phyloP scores from a whole-genome alignment of 2,329 filamentous ascomycete species.

The Cadophora sp. region DNA sequence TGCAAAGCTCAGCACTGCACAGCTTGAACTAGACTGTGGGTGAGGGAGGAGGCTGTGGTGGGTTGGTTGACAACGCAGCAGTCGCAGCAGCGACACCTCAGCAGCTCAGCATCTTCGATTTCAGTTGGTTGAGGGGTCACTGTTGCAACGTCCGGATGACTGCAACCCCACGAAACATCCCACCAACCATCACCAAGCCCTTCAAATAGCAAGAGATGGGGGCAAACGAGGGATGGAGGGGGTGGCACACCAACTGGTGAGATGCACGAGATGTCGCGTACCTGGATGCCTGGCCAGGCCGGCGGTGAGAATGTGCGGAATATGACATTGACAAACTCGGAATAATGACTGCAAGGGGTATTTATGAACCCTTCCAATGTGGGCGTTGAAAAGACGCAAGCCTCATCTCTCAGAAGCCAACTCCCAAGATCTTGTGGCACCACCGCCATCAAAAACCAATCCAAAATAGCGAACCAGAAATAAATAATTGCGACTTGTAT shows the following conservation, averaged over 20 bases:
- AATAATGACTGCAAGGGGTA: conserved; percentile 16
- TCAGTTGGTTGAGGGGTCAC: conserved; percentile 6
- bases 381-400: conserved; percentile 5
- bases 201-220: conserved; percentile 7
- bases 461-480: neutral
- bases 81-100: conserved; percentile 9
- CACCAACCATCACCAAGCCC: conserved; percentile 16
- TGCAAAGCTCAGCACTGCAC: neutral
- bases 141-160: conserved; percentile 5
- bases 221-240: conserved; percentile 1
- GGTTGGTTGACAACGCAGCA: conserved; percentile 15
- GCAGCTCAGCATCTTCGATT: neutral
- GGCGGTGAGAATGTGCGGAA: neutral
- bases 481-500: neutral
- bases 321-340: conserved; percentile 9
- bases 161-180: conserved; percentile 3
- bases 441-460: neutral
- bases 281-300: conserved; percentile 1
- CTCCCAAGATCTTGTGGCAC: conserved; percentile 13
- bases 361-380: neutral
- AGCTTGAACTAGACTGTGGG: conserved; percentile 7
- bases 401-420: conserved; percentile 3
- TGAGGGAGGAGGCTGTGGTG: conserved; percentile 29
- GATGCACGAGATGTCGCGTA: neutral
- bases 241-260: too few species aligned